Percentiles rank a stretch among this genome's conserved stretches.
phyloP scores from a whole-genome alignment of 805 yeast species.

The Candida mattraensis region DNA sequence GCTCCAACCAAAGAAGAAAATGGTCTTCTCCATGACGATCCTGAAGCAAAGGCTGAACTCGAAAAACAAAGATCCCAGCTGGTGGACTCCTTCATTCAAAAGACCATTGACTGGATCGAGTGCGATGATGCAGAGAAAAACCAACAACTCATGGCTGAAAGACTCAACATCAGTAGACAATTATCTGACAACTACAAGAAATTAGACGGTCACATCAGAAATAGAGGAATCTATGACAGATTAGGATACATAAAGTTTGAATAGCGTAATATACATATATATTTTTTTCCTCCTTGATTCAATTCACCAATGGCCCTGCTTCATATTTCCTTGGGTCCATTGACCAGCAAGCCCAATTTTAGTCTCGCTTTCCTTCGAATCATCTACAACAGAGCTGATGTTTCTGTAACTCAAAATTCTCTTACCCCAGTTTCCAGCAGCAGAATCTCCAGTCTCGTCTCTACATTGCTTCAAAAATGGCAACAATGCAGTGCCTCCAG shows the following conservation, averaged over 20 bases:
- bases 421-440: conserved; percentile 91
- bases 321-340: conserved; percentile 29
- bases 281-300: background rate
- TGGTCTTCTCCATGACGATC: conserved; percentile 43
- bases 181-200: conserved; percentile 63
- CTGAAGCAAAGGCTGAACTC: conserved; percentile 43
- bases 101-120: conserved; percentile 80
- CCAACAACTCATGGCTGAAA: conserved; percentile 49
- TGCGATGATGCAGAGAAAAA: conserved; percentile 52
- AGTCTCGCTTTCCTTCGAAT: conserved; percentile 9
- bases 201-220: conserved; percentile 81
- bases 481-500: conserved; percentile 90
- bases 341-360: conserved; percentile 35
- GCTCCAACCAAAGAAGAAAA: conserved; percentile 64
- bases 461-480: conserved; percentile 94
- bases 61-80: conserved; percentile 53
- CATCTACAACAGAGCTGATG: conserved; percentile 5
- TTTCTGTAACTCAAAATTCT: conserved; percentile 53
- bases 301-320: conserved; percentile 32
- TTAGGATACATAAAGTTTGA: conserved; percentile 44
- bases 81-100: conserved; percentile 52
- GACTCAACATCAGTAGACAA: conserved; percentile 49
- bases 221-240: conserved; percentile 77
- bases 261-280: conserved; percentile 8
- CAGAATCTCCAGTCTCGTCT: conserved; percentile 92